Percentiles rank a stretch among this genome's conserved stretches.
Evolutionary conservation across 352 stramenopile species (phyloP).

Genomic region (Aphanomyces invadans): DNA sequence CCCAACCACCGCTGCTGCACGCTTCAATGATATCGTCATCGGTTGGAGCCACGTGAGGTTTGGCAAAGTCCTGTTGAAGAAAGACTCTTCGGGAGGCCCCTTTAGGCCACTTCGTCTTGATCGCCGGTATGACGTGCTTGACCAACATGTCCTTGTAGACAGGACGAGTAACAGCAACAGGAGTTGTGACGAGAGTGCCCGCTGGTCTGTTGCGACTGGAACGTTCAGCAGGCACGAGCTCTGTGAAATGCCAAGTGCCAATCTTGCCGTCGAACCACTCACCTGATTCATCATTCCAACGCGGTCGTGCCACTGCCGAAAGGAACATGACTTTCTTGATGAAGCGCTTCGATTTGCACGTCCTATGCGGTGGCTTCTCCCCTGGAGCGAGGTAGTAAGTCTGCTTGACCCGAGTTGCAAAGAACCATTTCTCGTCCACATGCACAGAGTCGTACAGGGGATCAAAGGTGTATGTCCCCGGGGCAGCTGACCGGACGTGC

Average conservation of each 20-base stretch:
- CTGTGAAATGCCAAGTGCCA: slow-evolving; percentile 23
- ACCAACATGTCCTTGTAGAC: slow-evolving; percentile 22
- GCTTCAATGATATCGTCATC: neutral
- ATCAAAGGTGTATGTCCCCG: neutral
- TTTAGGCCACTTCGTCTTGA: slow-evolving; percentile 23
- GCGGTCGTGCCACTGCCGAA: neutral
- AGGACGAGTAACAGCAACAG: slow-evolving; percentile 18
- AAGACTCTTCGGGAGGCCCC: neutral
- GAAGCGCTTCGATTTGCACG: neutral
- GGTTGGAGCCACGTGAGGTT: neutral
- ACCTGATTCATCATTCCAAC: neutral
- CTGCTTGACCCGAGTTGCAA: neutral
- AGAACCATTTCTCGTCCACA: slow-evolving; percentile 9
- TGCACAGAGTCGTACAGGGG: neutral
- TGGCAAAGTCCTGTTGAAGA: slow-evolving; percentile 5
- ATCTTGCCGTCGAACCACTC: slow-evolving; percentile 14
- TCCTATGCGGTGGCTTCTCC: neutral
- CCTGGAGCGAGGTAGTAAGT: neutral
- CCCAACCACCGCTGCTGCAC: neutral
- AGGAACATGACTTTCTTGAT: slow-evolving; percentile 4
- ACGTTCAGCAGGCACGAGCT: slow-evolving; percentile 18
- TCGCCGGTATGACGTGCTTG: slow-evolving; percentile 24
- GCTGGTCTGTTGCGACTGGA: slow-evolving; percentile 23
- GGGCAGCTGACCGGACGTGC: neutral
- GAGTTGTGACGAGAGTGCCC: slow-evolving; percentile 27